Percentiles rank a stretch among this genome's conserved stretches.
Conservation (phyloP, 2,329 filamentous ascomycete species). For the Trichoderma aggressivum region DNA sequence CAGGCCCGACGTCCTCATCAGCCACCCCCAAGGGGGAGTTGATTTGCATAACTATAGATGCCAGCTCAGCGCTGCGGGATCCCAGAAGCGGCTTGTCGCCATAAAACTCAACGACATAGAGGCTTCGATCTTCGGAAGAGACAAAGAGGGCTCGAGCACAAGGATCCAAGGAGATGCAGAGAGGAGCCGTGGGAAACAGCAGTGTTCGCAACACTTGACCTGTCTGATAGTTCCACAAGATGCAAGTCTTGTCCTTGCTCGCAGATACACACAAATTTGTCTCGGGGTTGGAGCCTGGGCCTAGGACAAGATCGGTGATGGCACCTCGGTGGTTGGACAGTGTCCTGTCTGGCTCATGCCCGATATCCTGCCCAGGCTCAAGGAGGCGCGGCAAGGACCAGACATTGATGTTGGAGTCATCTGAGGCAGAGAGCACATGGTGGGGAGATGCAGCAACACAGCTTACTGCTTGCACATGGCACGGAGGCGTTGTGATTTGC, state of each 20-base stretch:
- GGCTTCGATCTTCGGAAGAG: slow-evolving; percentile 73
- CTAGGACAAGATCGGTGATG: slow-evolving; percentile 62
- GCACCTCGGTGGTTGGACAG: slow-evolving; percentile 74
- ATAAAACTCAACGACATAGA: slow-evolving; percentile 76
- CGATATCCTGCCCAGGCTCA: slow-evolving; percentile 50
- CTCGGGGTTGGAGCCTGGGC: slow-evolving; percentile 63
- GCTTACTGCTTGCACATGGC: slow-evolving; percentile 78
- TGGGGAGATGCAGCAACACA: slow-evolving; percentile 68
- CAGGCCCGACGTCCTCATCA: slow-evolving; percentile 60
- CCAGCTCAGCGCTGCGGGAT: slow-evolving; percentile 48
- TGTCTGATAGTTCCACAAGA: slow-evolving; percentile 88
- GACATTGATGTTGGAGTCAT: slow-evolving; percentile 86
- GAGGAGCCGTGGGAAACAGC: slow-evolving; percentile 69
- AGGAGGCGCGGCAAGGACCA: slow-evolving; percentile 81
- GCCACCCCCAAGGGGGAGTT: slow-evolving; percentile 53
- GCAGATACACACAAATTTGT: slow-evolving; percentile 82
- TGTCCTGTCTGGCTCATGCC: slow-evolving; percentile 69
- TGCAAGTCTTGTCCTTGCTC: slow-evolving; percentile 81
- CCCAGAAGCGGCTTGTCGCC: slow-evolving; percentile 54
- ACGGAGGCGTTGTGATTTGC: slow-evolving; percentile 69
- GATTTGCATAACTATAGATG: slow-evolving; percentile 56
- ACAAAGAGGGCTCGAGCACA: slow-evolving; percentile 79
- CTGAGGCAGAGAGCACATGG: slow-evolving; percentile 73
- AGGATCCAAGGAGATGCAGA: slow-evolving; percentile 74
- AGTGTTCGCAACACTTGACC: slow-evolving; percentile 76